These are phyloP conservation scores for Paramyrothecium roridum DNA, from an alignment of 2,329 filamentous ascomycete genomes.

Conservation along the genomic window DNA sequence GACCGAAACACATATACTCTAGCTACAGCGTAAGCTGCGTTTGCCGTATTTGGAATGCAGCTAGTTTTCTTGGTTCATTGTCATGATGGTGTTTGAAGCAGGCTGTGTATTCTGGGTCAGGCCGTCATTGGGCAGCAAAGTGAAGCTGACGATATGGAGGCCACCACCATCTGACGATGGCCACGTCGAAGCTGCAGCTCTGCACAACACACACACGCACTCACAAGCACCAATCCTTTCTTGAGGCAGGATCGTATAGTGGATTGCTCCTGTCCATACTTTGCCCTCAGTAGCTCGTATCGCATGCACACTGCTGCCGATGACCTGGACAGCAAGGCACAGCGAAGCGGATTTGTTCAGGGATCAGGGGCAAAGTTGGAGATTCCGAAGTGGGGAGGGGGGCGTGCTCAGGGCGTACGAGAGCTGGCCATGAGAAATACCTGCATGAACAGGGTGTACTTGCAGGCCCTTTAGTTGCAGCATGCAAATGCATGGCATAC, in stretches of 20 bases:
- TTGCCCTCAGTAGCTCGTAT: no score
- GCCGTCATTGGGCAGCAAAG: conserved; percentile 24
- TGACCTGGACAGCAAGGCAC: not conserved
- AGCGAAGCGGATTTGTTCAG: not conserved
- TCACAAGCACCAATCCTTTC: conserved; percentile 12
- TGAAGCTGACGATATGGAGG: conserved; percentile 1
- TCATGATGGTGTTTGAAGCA: not conserved
- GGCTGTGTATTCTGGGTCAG: conserved; percentile 8
- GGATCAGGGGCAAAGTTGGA: not conserved
- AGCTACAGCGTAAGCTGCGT: no score
- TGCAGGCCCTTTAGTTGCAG: conserved; percentile 20
- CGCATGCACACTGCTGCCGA: not conserved
- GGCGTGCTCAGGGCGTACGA: not conserved
- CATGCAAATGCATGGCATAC: conserved; percentile 27
- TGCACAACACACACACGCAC: not conserved
- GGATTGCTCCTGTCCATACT: no score
- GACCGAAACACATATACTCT: no score
- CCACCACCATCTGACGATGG: not conserved
- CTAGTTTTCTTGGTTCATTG: not conserved
- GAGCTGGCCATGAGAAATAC: conserved; percentile 10
- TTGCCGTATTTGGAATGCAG: no score
- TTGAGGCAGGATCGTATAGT: conserved; percentile 18
- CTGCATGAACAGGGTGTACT: conserved; percentile 23
- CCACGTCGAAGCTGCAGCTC: conserved; percentile 2
- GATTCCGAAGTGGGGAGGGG: not conserved